Percentiles rank a stretch among this genome's conserved stretches.
Evolutionary conservation across 2,329 filamentous ascomycete species (phyloP).

Genomic region (Fusarium pininemorale): DNA sequence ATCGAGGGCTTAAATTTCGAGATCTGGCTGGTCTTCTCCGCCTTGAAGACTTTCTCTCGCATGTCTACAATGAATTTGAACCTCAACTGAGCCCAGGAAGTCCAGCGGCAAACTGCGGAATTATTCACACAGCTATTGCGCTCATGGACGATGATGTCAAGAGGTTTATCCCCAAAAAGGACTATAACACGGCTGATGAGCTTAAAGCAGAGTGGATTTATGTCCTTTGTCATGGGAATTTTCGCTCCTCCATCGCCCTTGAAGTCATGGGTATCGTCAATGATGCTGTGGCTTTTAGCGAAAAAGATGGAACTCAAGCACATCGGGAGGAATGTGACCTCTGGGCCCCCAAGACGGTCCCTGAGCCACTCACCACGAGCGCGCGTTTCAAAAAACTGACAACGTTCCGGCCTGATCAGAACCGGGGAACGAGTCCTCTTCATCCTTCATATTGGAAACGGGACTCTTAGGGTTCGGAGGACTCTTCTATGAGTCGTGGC

Average conservation of each 20-base stretch:
- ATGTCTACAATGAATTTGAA: constrained; percentile 6
- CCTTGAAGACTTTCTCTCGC: constrained; percentile 23
- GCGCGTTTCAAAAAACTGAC: background rate
- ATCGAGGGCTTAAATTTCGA: background rate
- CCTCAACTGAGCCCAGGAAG: background rate
- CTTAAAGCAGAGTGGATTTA: constrained; percentile 12
- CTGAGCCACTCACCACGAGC: background rate
- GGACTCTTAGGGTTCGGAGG: background rate
- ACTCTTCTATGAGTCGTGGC: background rate
- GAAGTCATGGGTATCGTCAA: constrained; percentile 7
- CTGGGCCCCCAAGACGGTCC: background rate
- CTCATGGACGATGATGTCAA: constrained; percentile 22
- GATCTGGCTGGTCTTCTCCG: constrained; percentile 28
- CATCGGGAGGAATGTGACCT: constrained; percentile 21
- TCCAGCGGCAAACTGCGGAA: background rate
- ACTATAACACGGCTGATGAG: background rate
- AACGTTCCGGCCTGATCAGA: background rate
- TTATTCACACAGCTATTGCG: background rate
- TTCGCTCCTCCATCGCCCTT: background rate
- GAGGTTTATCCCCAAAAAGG: background rate
- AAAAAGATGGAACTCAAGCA: background rate
- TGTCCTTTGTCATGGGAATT: background rate
- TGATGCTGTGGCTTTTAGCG: background rate
- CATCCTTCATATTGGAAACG: background rate
- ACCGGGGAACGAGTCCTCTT: background rate